Base-by-base conservation (phyloP, 1,284 basidiomycete genomes). In the Schizophyllum amplum region DNA sequence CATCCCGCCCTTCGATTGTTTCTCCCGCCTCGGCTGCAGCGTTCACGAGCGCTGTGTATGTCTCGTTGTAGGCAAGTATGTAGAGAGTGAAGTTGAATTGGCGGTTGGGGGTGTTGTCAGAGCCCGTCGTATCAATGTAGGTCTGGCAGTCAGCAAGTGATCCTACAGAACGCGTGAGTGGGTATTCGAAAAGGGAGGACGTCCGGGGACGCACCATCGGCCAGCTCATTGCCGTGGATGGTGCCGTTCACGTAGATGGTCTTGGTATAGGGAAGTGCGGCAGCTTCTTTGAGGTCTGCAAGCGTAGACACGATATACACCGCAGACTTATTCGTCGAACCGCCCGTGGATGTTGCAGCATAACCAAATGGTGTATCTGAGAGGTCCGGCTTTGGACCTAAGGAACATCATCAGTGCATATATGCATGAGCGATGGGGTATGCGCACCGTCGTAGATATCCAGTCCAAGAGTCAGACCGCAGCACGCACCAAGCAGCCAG, bases 231-330 rank as follows among this genome's bases (percentile, higher is more conserved):
- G 9, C 62, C 62, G 22, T 62, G 54, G 23, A 64, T 62, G 13
- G 57, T 64, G 24, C 62, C 62, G 21, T 64, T 62, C 1, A 64
- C 62, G 53, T 64, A 62, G 5, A 62, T 58, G 2, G 58, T 62
- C 50, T 62, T 61, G 9, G 60, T 33, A 25, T 55, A 61, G 1
- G 61, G 61, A 23, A 62, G 42, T 6, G 55, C 57, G 15, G 62
- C 23, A 4, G 61, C 59, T 57, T 60, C 60, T 4, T 57, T 52
- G 13, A 63, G 58, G 25, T 64, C 59, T 48, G 61, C 51, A 4
- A 56, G 55, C 26, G 58, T 61, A 13, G 61, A 60, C 17, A 61
- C 61, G 24, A 64, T 24, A 51, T 58, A 64, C 20, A 55, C 49
- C n/a, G 60, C 53, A 13, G 58, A 55, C 21, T 50, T 46, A 17